Conservation (phyloP, 2,329 filamentous ascomycete genomes). For the Scytalidium sp. region DNA sequence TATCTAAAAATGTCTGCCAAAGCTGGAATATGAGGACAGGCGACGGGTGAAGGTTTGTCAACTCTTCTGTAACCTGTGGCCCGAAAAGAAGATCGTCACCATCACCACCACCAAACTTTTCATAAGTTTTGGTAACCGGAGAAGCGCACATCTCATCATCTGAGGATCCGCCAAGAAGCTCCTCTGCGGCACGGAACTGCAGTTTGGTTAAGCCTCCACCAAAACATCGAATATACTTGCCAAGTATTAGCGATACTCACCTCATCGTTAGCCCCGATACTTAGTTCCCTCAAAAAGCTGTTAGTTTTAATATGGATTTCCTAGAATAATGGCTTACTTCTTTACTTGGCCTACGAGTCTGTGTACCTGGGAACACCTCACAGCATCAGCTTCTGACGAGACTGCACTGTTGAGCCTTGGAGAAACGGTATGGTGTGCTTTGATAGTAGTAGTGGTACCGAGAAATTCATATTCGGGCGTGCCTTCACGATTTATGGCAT, state of each 20-base stretch:
- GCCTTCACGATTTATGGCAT: constrained; percentile 6
- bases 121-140: constrained; percentile 23
- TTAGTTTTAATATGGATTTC: background rate
- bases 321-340: constrained; percentile 8
- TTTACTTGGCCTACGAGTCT: constrained; percentile 5
- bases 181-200: constrained; percentile 26
- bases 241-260: background rate
- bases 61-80: constrained; percentile 33
- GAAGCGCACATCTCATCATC: constrained; percentile 19
- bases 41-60: constrained; percentile 51
- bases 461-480: background rate
- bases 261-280: constrained; percentile 12
- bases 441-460: background rate
- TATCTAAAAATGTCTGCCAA: constrained; percentile 69
- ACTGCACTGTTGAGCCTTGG: background rate
- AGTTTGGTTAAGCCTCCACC: background rate
- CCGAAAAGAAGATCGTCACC: constrained; percentile 45
- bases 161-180: constrained; percentile 29
- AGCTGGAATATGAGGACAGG: constrained; percentile 59
- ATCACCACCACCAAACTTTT: constrained; percentile 16
- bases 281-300: constrained; percentile 12
- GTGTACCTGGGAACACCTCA: background rate
- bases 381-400: background rate
- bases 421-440: constrained; percentile 1
- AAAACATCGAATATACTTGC: background rate